Conservation (phyloP, 306 rosid genomes). For the Trichosanthes truncata region DNA sequence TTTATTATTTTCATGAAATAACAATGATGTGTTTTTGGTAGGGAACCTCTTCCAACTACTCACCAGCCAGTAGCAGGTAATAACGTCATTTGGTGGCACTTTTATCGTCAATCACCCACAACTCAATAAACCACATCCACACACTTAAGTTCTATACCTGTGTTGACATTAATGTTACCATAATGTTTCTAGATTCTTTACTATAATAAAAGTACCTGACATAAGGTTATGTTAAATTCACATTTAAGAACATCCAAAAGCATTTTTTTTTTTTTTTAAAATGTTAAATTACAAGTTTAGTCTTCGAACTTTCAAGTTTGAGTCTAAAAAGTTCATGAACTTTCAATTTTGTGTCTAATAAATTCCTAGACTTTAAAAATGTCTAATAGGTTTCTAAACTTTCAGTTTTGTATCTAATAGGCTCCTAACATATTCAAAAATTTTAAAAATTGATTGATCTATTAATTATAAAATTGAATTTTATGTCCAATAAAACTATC, state of each 20-base stretch:
- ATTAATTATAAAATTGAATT: too few species aligned
- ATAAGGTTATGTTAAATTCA: background rate
- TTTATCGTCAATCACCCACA: background rate
- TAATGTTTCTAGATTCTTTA: background rate
- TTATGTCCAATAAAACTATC: background rate
- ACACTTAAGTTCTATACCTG: background rate
- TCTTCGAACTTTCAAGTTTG: too few species aligned
- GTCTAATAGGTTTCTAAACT: too few species aligned
- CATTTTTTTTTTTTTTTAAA: too few species aligned
- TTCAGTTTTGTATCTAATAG: too few species aligned
- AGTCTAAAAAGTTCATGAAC: too few species aligned
- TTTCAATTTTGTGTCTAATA: too few species aligned
- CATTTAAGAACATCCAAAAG: background rate
- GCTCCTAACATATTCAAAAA: too few species aligned
- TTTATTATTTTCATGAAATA: background rate
- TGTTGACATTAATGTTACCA: background rate
- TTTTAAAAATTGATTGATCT: too few species aligned
- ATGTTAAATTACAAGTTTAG: background rate
- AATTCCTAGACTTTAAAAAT: too few species aligned
- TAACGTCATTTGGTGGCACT: background rate
- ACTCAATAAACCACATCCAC: background rate
- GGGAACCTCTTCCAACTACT: background rate
- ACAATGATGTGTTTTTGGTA: background rate
- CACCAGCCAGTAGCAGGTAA: background rate
- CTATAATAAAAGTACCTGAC: background rate